Conservation (phyloP, 306 rosid species). For the Cucurbita pepo region DNA sequence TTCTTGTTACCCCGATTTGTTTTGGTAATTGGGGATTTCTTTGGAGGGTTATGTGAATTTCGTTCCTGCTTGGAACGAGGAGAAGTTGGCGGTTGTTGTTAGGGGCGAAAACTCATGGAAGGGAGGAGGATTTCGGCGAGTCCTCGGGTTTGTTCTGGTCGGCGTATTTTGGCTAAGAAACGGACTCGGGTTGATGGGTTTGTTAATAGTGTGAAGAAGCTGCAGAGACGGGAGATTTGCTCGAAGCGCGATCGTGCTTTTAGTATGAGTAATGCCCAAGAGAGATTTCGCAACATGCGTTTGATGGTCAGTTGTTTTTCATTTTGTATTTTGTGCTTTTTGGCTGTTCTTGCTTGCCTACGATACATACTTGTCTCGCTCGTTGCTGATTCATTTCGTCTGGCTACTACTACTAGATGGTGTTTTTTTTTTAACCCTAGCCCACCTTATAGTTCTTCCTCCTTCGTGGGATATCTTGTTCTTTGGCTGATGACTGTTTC, state of each 20-base stretch:
- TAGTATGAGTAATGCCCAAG: constrained; percentile 52
- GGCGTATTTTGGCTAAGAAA: constrained; percentile 65
- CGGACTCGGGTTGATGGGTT: constrained; percentile 30
- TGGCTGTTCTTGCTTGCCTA: not conserved
- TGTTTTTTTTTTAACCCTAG: not conserved
- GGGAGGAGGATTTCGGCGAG: constrained; percentile 56
- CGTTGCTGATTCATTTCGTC: not conserved
- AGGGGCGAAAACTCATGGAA: constrained; percentile 29
- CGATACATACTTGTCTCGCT: not conserved
- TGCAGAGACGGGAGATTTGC: constrained; percentile 63
- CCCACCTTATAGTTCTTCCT: not conserved
- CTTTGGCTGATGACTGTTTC: not conserved
- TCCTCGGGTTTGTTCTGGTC: constrained; percentile 42
- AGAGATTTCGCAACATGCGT: constrained; percentile 70
- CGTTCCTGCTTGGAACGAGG: not conserved
- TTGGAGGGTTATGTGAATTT: not conserved
- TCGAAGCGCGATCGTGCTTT: constrained; percentile 68
- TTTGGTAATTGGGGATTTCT: not conserved
- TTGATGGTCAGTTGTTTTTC: constrained; percentile 27
- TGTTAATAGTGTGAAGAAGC: constrained; percentile 49
- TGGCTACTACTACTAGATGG: not conserved
- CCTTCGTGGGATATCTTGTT: not conserved
- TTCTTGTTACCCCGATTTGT: not conserved
- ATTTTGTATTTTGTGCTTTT: not conserved
- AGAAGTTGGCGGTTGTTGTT: not conserved